Evolutionary conservation across 352 stramenopile genomes (phyloP).

Genomic region (Bremia lactucae): DNA sequence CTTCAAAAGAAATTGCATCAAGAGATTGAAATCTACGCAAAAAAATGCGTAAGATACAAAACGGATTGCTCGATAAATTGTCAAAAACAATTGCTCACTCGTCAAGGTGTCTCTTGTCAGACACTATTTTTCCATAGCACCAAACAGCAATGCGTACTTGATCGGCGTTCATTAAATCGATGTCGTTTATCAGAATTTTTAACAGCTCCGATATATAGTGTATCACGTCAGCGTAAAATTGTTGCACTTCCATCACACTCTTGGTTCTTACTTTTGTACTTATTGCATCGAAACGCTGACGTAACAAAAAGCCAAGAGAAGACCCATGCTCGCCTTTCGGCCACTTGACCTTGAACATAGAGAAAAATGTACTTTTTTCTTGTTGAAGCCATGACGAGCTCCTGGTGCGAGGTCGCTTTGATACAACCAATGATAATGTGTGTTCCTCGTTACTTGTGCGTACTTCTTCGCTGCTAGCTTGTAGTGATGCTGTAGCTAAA

Average conservation of each 20-base stretch:
- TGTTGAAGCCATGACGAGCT: conserved; percentile 34
- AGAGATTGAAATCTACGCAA: conserved; percentile 26
- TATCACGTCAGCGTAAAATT: conserved; percentile 51
- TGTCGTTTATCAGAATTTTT: conserved; percentile 35
- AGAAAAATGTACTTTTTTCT: conserved; percentile 59
- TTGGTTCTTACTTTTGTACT: conserved; percentile 55
- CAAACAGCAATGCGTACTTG: conserved; percentile 63
- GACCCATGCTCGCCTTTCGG: conserved; percentile 11
- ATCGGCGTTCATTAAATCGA: conserved; percentile 52
- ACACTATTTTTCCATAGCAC: conserved; percentile 59
- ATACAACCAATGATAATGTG: conserved; percentile 3
- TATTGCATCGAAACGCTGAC: conserved; percentile 49
- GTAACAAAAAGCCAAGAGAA: conserved; percentile 34
- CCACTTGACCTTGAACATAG: conserved; percentile 64
- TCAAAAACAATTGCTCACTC: conserved; percentile 14
- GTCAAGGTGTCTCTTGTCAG: conserved; percentile 25
- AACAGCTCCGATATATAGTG: conserved; percentile 35
- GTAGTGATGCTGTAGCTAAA: conserved; percentile 5
- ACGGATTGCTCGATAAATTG: too few species aligned
- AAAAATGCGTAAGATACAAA: conserved; percentile 1
- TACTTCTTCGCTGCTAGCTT: conserved; percentile 3
- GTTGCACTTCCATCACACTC: conserved; percentile 42
- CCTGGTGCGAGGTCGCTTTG: conserved; percentile 17
- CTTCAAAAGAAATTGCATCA: conserved; percentile 12
- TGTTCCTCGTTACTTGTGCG: conserved; percentile 1